Evolutionary conservation across 768 basidiomycete species (phyloP).

Genomic region (Trametes gibbosa): DNA sequence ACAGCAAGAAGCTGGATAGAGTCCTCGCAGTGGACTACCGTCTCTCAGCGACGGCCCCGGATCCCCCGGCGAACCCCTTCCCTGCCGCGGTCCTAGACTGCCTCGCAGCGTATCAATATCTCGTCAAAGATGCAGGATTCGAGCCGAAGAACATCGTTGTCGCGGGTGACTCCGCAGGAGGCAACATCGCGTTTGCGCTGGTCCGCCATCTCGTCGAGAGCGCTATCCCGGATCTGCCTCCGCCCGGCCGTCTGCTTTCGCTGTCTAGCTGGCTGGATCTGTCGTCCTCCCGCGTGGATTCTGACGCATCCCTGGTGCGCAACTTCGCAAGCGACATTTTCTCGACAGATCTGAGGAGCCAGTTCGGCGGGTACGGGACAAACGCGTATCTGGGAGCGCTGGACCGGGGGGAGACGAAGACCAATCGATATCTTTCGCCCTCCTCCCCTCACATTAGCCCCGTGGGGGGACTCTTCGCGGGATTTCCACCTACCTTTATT

Average conservation of each 20-base stretch:
- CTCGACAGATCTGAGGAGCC: background rate
- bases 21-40: constrained; percentile 49
- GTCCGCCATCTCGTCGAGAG: constrained; percentile 34
- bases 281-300: constrained; percentile 9
- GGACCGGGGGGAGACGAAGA: constrained; percentile 2
- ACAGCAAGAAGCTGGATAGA: constrained; percentile 24
- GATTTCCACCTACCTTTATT: constrained; percentile 36
- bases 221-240: constrained; percentile 3
- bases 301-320: background rate
- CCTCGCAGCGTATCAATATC: constrained; percentile 49
- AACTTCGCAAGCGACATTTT: constrained; percentile 6
- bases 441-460: constrained; percentile 10
- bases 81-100: constrained; percentile 55
- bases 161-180: constrained; percentile 56
- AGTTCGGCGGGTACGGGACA: constrained; percentile 7
- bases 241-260: constrained; percentile 34
- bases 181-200: constrained; percentile 45
- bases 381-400: constrained; percentile 6
- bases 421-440: constrained; percentile 20
- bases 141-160: constrained; percentile 43
- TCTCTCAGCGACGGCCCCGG: constrained; percentile 30
- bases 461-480: constrained; percentile 21
- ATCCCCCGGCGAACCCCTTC: constrained; percentile 38
- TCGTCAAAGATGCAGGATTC: constrained; percentile 43
- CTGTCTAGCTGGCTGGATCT: constrained; percentile 33